These are phyloP conservation scores for Rhodomyrtus psidioides DNA, from an alignment of 441 rosid genomes.

Conservation along the genomic window DNA sequence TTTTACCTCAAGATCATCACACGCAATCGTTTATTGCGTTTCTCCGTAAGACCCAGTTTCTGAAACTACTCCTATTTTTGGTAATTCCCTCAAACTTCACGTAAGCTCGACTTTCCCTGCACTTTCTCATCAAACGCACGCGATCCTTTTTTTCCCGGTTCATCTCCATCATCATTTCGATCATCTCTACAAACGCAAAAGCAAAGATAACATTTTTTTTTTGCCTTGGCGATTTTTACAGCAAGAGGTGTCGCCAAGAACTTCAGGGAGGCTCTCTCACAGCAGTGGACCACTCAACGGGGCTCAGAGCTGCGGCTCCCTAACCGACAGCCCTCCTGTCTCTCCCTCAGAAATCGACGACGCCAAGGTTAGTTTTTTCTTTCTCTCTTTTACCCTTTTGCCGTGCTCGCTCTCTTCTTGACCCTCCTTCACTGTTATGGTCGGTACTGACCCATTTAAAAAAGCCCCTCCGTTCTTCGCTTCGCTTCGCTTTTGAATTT, in stretches of 20 bases:
- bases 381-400: neutral
- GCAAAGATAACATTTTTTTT: neutral
- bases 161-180: neutral
- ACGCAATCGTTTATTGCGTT: neutral
- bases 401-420: neutral
- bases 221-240: slow-evolving; percentile 10
- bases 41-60: neutral
- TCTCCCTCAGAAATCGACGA: slow-evolving; percentile 90
- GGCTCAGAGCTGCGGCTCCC: slow-evolving; percentile 34
- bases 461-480: neutral
- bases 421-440: neutral
- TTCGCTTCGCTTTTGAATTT: neutral
- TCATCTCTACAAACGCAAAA: neutral
- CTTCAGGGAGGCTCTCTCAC: slow-evolving; percentile 95
- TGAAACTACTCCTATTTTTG: neutral
- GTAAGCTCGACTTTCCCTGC: neutral
- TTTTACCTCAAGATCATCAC: neutral
- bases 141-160: neutral
- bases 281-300: slow-evolving; percentile 95
- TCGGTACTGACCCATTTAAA: neutral
- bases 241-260: slow-evolving; percentile 95
- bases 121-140: neutral
- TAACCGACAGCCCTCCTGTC: slow-evolving; percentile 88
- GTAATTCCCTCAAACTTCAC: neutral
- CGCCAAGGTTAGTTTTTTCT: slow-evolving; percentile 41